A percentile compares a stretch with the other conserved stretches of the same genome.
These are phyloP conservation scores for Actinomucor elegans DNA, from an alignment of 371 early-diverging fungal species.

Conservation along the genomic window DNA sequence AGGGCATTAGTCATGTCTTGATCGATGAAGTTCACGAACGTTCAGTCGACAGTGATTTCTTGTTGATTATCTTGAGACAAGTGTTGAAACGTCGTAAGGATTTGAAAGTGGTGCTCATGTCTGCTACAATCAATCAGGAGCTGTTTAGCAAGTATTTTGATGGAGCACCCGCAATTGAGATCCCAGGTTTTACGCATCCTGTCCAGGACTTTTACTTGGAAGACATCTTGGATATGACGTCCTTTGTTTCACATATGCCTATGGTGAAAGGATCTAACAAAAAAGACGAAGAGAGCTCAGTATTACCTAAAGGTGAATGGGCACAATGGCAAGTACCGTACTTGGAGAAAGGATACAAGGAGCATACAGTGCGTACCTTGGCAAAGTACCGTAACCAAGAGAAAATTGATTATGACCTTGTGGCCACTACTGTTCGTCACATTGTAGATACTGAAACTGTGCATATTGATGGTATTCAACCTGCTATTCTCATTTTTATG, in stretches of 20 bases:
- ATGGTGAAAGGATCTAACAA: conserved; percentile 31
- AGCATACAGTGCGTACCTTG: conserved; percentile 43
- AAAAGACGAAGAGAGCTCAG: conserved; percentile 20
- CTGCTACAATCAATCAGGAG: conserved; percentile 74
- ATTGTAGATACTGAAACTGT: conserved; percentile 53
- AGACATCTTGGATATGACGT: conserved; percentile 52
- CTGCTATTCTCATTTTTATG: conserved; percentile 74
- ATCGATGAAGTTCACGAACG: conserved; percentile 84
- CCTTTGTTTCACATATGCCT: conserved; percentile 42
- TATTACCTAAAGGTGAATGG: conserved; percentile 27
- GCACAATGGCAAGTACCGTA: conserved; percentile 47
- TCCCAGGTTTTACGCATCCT: conserved; percentile 83
- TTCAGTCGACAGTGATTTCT: conserved; percentile 67
- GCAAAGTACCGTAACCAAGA: conserved; percentile 50
- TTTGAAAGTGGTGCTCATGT: conserved; percentile 73
- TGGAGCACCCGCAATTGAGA: conserved; percentile 66
- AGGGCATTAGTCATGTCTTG: conserved; percentile 68
- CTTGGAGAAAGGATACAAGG: conserved; percentile 45
- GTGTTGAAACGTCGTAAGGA: conserved; percentile 52
- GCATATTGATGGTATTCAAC: conserved; percentile 36
- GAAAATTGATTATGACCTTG: conserved; percentile 68
- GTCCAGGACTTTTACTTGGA: conserved; percentile 70
- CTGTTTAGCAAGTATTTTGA: conserved; percentile 62
- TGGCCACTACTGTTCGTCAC: conserved; percentile 59
- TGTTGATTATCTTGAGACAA: conserved; percentile 58